Conservation (phyloP, 306 rosid genomes). For the Pterocarpus macrocarpus region DNA sequence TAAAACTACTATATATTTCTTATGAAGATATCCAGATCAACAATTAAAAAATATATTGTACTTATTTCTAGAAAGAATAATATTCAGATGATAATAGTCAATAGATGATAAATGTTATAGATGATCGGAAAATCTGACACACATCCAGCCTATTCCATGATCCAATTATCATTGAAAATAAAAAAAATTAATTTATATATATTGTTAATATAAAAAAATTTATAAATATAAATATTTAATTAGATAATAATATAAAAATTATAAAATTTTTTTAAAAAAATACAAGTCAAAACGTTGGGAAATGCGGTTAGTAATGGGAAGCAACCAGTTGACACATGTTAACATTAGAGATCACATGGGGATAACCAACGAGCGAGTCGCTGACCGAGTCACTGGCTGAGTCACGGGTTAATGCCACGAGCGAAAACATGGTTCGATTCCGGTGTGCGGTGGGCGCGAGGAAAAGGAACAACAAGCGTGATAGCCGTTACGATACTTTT, state of each 20-base stretch:
- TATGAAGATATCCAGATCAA: neutral
- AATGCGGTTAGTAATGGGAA: neutral
- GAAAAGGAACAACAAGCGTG: neutral
- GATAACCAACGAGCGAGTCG: neutral
- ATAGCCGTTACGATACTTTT: slow-evolving; percentile 47
- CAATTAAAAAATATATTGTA: neutral
- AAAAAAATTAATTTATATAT: too few species aligned
- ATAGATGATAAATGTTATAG: neutral
- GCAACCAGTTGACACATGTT: neutral
- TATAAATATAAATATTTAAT: too few species aligned
- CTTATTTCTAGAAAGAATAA: neutral
- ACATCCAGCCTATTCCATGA: neutral
- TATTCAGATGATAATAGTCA: neutral
- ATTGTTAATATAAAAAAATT: too few species aligned
- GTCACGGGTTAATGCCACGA: slow-evolving; percentile 33
- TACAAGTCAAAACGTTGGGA: slow-evolving; percentile 9
- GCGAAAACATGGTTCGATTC: neutral
- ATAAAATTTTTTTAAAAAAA: neutral
- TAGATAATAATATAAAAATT: too few species aligned
- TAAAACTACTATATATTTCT: neutral
- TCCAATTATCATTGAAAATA: neutral
- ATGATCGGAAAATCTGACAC: slow-evolving; percentile 3
- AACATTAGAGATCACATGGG: neutral
- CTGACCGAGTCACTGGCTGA: neutral
- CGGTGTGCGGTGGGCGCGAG: slow-evolving; percentile 18